Evolutionary conservation across 148 eudicot genomes (phyloP).

Genomic region (Vaccinium myrtillus): DNA sequence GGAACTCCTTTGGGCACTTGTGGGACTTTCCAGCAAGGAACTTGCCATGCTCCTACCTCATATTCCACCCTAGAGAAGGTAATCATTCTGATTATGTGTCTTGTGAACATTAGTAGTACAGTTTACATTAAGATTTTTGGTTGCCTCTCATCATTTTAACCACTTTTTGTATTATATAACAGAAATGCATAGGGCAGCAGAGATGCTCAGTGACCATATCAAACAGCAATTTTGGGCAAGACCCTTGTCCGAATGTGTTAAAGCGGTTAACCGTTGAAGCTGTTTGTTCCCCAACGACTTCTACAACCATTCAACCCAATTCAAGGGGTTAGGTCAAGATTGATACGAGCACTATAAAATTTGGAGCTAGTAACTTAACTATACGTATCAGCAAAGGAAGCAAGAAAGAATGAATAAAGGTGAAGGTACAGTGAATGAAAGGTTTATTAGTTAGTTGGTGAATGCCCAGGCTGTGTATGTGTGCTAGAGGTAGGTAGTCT

Average conservation of each 20-base stretch:
- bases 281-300: constrained; percentile 44
- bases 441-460: constrained; percentile 5
- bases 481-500: background rate
- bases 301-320: constrained; percentile 18
- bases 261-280: constrained; percentile 90
- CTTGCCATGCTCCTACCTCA: constrained; percentile 75
- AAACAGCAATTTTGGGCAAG: constrained; percentile 71
- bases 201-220: constrained; percentile 76
- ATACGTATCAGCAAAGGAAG: constrained; percentile 12
- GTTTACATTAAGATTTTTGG: background rate
- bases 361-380: background rate
- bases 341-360: background rate
- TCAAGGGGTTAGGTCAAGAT: constrained; percentile 18
- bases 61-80: constrained; percentile 64
- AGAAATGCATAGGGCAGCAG: constrained; percentile 80
- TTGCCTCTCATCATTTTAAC: background rate
- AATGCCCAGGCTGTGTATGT: constrained; percentile 9
- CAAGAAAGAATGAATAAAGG: background rate
- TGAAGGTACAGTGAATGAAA: constrained; percentile 14
- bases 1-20: constrained; percentile 89
- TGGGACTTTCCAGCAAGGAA: constrained; percentile 66
- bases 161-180: constrained; percentile 20
- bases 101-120: background rate
- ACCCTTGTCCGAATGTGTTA: constrained; percentile 84
- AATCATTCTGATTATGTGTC: constrained; percentile 2